phyloP scores from a whole-genome alignment of 441 rosid species.

The Sinapis alba region DNA sequence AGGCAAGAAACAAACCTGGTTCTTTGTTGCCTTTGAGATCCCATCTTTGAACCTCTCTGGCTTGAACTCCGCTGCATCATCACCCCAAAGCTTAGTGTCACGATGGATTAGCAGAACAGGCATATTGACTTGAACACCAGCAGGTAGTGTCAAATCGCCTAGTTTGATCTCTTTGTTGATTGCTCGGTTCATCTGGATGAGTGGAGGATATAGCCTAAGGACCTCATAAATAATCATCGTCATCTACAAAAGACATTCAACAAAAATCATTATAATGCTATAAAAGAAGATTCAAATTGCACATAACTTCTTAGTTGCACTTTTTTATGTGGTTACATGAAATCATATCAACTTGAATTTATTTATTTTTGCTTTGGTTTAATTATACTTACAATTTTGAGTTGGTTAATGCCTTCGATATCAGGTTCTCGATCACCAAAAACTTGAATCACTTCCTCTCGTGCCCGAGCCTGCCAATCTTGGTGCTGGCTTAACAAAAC shows the following conservation, averaged over 20 bases:
- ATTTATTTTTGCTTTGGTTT: background rate
- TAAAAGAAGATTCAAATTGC: background rate
- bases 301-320: background rate
- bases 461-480: slow-evolving; percentile 33
- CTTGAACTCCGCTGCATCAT: slow-evolving; percentile 30
- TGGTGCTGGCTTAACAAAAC: slow-evolving; percentile 34
- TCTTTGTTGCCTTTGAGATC: slow-evolving; percentile 34
- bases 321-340: background rate
- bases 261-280: background rate
- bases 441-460: slow-evolving; percentile 31
- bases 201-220: slow-evolving; percentile 47
- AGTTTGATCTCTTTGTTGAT: slow-evolving; percentile 33
- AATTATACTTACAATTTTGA: slow-evolving; percentile 34
- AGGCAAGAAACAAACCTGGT: slow-evolving; percentile 25
- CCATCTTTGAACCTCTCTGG: slow-evolving; percentile 38
- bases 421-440: slow-evolving; percentile 15
- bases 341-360: background rate
- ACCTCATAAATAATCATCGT: slow-evolving; percentile 45
- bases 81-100: slow-evolving; percentile 22
- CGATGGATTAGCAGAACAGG: slow-evolving; percentile 28
- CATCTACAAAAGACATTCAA: slow-evolving; percentile 14
- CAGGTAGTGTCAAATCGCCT: slow-evolving; percentile 22
- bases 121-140: slow-evolving; percentile 12
- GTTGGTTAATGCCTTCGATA: slow-evolving; percentile 26
- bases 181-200: background rate